These are phyloP conservation scores for Saccharomycopsis microspora DNA, from an alignment of 805 yeast species.

Conservation along the genomic window DNA sequence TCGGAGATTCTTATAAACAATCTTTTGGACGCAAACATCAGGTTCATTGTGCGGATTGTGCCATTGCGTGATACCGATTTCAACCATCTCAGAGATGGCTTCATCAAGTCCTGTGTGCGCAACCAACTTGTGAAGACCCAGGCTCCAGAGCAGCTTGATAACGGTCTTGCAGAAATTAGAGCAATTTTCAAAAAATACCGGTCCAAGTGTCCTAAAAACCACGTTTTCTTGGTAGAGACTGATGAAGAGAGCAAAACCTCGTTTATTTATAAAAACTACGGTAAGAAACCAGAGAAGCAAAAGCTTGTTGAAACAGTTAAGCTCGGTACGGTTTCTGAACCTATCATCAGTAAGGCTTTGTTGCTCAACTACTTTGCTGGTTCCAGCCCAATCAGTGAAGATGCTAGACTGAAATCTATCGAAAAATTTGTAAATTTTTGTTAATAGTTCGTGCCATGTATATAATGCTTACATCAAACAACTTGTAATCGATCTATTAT, in stretches of 20 bases:
- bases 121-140: slow-evolving; percentile 8
- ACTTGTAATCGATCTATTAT: background rate
- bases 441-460: background rate
- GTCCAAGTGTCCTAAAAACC: slow-evolving; percentile 36
- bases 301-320: slow-evolving; percentile 13
- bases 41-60: slow-evolving; percentile 62
- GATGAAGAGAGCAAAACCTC: slow-evolving; percentile 21
- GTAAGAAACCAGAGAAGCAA: slow-evolving; percentile 12
- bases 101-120: slow-evolving; percentile 48
- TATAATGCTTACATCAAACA: background rate
- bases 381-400: slow-evolving; percentile 46
- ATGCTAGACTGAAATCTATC: slow-evolving; percentile 32
- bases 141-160: slow-evolving; percentile 2
- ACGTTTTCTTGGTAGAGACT: slow-evolving; percentile 32
- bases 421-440: slow-evolving; percentile 22
- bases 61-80: slow-evolving; percentile 90
- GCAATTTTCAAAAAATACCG: slow-evolving; percentile 11
- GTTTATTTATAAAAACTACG: slow-evolving; percentile 18
- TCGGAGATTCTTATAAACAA: slow-evolving; percentile 44
- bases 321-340: slow-evolving; percentile 44
- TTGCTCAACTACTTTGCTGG: slow-evolving; percentile 56
- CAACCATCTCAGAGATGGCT: slow-evolving; percentile 81
- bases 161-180: slow-evolving; percentile 14
- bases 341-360: slow-evolving; percentile 41
- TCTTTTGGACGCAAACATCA: slow-evolving; percentile 47